Conservation (phyloP, 345 rosid genomes). For the Kernera saxatilis region DNA sequence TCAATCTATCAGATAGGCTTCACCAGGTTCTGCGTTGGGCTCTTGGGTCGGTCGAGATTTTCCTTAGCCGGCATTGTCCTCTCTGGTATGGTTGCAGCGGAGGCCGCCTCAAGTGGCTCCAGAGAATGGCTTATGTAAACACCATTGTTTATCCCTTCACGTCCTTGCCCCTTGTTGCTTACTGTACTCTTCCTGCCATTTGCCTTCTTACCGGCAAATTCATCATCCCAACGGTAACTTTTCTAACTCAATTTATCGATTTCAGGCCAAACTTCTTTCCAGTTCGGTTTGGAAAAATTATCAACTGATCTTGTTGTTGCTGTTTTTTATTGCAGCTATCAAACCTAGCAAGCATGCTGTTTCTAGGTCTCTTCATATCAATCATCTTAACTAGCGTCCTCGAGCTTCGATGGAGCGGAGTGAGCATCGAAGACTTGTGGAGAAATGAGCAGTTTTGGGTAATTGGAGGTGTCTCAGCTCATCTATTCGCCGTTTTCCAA, state of each 20-base stretch:
- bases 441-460: slow-evolving; percentile 99
- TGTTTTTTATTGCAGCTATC: slow-evolving; percentile 55
- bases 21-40: slow-evolving; percentile 99
- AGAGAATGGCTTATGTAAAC: slow-evolving; percentile 84
- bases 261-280: neutral
- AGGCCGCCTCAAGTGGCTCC: slow-evolving; percentile 92
- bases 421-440: slow-evolving; percentile 91
- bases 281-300: neutral
- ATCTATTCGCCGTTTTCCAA: slow-evolving; percentile 94
- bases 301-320: neutral
- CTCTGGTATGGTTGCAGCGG: slow-evolving; percentile 96
- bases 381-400: slow-evolving; percentile 80
- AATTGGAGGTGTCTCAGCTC: slow-evolving; percentile 96
- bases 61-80: slow-evolving; percentile 95
- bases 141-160: slow-evolving; percentile 98
- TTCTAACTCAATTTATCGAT: neutral
- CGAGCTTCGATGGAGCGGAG: slow-evolving; percentile 96
- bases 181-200: slow-evolving; percentile 85
- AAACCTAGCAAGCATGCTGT: slow-evolving; percentile 77
- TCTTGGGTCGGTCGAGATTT: slow-evolving; percentile 92
- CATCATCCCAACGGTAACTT: slow-evolving; percentile 87
- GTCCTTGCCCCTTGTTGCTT: slow-evolving; percentile 89
- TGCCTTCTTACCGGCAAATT: slow-evolving; percentile 98
- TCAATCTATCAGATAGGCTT: slow-evolving; percentile 88
- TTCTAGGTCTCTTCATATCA: slow-evolving; percentile 89